These are phyloP conservation scores for Cucurbitaria berberidis DNA, from an alignment of 2,329 filamentous ascomycete species.

Conservation along the genomic window DNA sequence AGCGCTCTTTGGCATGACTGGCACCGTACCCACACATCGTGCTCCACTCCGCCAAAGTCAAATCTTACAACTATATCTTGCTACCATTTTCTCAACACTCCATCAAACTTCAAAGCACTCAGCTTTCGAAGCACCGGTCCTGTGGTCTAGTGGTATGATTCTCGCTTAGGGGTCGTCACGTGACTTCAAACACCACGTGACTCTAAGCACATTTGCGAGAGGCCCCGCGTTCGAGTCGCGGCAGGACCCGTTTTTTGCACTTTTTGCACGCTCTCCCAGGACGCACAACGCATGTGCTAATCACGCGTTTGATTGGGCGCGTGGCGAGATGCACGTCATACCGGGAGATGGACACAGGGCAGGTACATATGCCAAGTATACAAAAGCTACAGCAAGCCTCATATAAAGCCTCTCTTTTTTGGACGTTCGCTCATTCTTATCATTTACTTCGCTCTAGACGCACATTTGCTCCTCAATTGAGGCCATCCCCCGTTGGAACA, in stretches of 20 bases:
- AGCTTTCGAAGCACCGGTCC: conserved; percentile 11
- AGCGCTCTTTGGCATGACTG: neutral
- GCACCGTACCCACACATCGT: neutral
- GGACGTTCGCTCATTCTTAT: no score
- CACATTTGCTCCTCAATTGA: neutral
- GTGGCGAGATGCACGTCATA: neutral
- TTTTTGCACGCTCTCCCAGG: neutral
- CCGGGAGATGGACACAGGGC: neutral
- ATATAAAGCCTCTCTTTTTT: neutral
- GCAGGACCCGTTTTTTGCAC: neutral
- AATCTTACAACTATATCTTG: neutral
- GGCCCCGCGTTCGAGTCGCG: conserved; percentile 4
- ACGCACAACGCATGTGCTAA: no score
- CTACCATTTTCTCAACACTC: neutral
- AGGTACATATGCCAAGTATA: neutral
- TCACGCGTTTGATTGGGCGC: neutral
- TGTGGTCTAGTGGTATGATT: conserved; percentile 11
- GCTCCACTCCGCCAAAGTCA: no score
- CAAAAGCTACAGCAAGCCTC: neutral
- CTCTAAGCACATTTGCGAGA: conserved; percentile 1
- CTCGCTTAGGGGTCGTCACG: neutral
- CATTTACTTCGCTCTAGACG: neutral
- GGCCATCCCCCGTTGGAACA: conserved; percentile 6
- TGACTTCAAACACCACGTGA: neutral
- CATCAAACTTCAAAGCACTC: conserved; percentile 1